Percentiles rank a stretch among this genome's conserved stretches.
phyloP scores from a whole-genome alignment of 257 asterid genomes.

The Coffea canephora region DNA sequence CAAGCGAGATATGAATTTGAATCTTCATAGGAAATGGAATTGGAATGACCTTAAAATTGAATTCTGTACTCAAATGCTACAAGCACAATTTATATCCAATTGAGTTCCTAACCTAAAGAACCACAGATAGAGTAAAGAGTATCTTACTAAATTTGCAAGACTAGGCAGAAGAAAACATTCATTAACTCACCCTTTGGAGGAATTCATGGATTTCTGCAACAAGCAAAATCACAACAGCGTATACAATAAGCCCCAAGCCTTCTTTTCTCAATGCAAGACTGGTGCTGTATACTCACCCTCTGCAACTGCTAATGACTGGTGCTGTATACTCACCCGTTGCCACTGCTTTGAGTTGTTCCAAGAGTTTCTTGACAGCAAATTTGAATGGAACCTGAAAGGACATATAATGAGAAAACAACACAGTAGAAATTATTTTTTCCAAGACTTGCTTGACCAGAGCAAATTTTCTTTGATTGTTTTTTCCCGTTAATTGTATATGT shows the following conservation, averaged over 20 bases:
- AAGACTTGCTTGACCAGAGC: neutral
- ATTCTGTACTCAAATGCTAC: neutral
- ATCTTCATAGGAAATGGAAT: neutral
- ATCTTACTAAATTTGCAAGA: neutral
- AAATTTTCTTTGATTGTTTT: neutral
- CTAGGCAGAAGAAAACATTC: neutral
- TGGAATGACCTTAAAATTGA: neutral
- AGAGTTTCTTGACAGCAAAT: slow-evolving; percentile 52
- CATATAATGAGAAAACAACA: neutral
- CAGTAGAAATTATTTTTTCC: neutral
- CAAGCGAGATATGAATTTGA: neutral
- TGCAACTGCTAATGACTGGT: too few relatives aligned
- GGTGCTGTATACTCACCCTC: slow-evolving; percentile 44
- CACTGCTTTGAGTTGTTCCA: slow-evolving; percentile 64
- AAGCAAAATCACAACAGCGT: slow-evolving; percentile 77
- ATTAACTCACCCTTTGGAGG: slow-evolving; percentile 51
- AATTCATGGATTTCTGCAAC: slow-evolving; percentile 57
- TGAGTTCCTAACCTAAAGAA: neutral
- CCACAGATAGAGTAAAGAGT: neutral
- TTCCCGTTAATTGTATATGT: neutral
- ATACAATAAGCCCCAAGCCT: slow-evolving; percentile 60
- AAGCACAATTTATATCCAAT: neutral
- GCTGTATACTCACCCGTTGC: slow-evolving; percentile 52
- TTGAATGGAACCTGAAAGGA: slow-evolving; percentile 73
- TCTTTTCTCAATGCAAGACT: slow-evolving; percentile 45